Evolutionary conservation across 495 filamentous ascomycete genomes (phyloP), one percentile per base, ranked within the genome.

Genomic region (Aspergillus haitiensis): DNA sequence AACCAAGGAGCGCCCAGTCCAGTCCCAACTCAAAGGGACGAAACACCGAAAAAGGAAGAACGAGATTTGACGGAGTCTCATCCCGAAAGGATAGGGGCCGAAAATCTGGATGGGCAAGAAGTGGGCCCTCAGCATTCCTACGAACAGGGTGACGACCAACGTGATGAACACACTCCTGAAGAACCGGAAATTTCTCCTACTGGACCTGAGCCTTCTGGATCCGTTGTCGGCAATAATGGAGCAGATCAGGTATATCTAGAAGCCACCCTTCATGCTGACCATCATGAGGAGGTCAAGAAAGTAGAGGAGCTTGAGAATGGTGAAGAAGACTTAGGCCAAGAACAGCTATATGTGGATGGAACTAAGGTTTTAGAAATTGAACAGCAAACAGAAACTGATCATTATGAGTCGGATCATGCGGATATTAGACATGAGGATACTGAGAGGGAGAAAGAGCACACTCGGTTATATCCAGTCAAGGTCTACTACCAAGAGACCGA

Each of bases 401-500:
- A 13, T 3, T 53, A 44, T 35, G 62, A 63, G 27, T 13, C 16
- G 8, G 55, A 70, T 31, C 58, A 61, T 7, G 60, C 66, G 47
- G 42, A 50, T 15, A 12, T 21, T 32, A 35, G 37, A 16, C 52
- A 59, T 53, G 52, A 44, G 32, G 33, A 40, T n/a, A 49, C 54
- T 18, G 32, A 34, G 36, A 15, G 32, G 13, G 56, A 46, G 44
- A 42, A 48, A 58, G 32, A n/a, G 0, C 52, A 69, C 32, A 55
- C 66, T 16, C 58, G 68, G 39, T 57, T 80, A 15, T 81, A 84
- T 62, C 78, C 75, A 56, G 79, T 79, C 40, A 84, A 83, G 40
- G 82, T 94, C 44, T 65, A 81, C 10, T 94, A 92, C 69, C 81
- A 84, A 59, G 81, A 84, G 7, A 82, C 73, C 50, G 84, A 85